These are phyloP conservation scores for Massariosphaeria phaeospora DNA, from an alignment of 495 filamentous ascomycete genomes.

Conservation along the genomic window DNA sequence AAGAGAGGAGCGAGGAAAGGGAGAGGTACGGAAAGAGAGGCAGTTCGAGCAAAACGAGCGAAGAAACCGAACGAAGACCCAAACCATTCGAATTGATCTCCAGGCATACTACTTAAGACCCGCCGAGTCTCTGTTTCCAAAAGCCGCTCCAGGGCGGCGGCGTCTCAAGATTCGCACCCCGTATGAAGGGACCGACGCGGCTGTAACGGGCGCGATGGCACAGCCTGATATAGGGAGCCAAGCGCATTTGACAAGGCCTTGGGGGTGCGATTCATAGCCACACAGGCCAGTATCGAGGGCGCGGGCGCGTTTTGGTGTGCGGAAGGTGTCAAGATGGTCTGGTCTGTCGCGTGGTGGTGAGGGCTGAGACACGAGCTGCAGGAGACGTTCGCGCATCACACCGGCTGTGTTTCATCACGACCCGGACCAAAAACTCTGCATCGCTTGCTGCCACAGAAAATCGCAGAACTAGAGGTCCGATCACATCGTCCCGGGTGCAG, in stretches of 20 bases:
- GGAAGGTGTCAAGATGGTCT: slow-evolving; percentile 23
- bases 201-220: slow-evolving; percentile 21
- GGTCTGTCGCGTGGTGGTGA: slow-evolving; percentile 22
- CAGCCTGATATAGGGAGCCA: slow-evolving; percentile 2
- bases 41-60: slow-evolving; percentile 12
- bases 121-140: slow-evolving; percentile 17
- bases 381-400: slow-evolving; percentile 1
- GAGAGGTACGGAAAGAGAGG: slow-evolving; percentile 10
- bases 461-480: too few species aligned
- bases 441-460: too few species aligned
- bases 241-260: slow-evolving; percentile 4
- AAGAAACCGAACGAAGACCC: slow-evolving; percentile 18
- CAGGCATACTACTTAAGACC: slow-evolving; percentile 10
- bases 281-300: slow-evolving; percentile 5
- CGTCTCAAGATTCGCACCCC: slow-evolving; percentile 11
- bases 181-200: slow-evolving; percentile 8
- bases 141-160: slow-evolving; percentile 14
- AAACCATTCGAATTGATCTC: slow-evolving; percentile 21
- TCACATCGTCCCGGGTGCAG: too few species aligned
- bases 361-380: slow-evolving; percentile 23
- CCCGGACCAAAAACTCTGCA: slow-evolving; percentile 5
- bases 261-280: not conserved
- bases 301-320: slow-evolving; percentile 4
- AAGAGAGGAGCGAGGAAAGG: slow-evolving; percentile 9
- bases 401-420: slow-evolving; percentile 19